Evolutionary conservation across 208 protist species (phyloP), one percentile per base, ranked within the genome.

Genomic region (Trypanosoma lewisi): DNA sequence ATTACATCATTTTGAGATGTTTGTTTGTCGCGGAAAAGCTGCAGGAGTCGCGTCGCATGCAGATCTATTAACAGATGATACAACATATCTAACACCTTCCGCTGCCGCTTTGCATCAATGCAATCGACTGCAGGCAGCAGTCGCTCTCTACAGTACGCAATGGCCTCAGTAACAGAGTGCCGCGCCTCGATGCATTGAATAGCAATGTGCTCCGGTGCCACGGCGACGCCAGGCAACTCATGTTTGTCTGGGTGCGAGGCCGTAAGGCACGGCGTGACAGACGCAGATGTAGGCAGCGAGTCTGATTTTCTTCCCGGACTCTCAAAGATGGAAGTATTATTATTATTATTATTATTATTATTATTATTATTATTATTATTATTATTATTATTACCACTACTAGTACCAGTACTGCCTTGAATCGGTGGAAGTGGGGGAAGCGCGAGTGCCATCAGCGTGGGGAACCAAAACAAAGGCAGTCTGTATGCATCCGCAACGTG

Each of bases 401-500:
- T 48, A 16, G 12, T 53, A 45, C 28, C 30, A 41, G 8, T 67
- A 2, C 28, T 23, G n/a, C 41, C 31, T 47, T 74, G 63, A 63
- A 75, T 75, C 1, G 70, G 62, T 14, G 56, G 57, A 30, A 70
- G 62, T 16, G 55, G 37, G 19, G 63, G 56, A 39, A 71, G 51
- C 3, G 25, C 23, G 41, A 62, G 42, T 34, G 55, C 6, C 1
- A 58, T 34, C 0, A 94, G 70, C n/a, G 52, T 72, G 25, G 88
- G 85, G 59, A 95, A 95, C 81, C 80, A 89, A 67, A 83, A 69
- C 17, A 83, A 58, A 0, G 88, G 83, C 19, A 95, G 70, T 9
- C 65, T 66, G 75, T 95, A 95, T 37, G 65, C 55, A 4, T 79
- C 63, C 2, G 74, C 70, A 19, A 91, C 81, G 62, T 89, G 80